Base-by-base conservation (phyloP, 768 basidiomycete genomes). In the Rhodotorula kratochvilovae region DNA sequence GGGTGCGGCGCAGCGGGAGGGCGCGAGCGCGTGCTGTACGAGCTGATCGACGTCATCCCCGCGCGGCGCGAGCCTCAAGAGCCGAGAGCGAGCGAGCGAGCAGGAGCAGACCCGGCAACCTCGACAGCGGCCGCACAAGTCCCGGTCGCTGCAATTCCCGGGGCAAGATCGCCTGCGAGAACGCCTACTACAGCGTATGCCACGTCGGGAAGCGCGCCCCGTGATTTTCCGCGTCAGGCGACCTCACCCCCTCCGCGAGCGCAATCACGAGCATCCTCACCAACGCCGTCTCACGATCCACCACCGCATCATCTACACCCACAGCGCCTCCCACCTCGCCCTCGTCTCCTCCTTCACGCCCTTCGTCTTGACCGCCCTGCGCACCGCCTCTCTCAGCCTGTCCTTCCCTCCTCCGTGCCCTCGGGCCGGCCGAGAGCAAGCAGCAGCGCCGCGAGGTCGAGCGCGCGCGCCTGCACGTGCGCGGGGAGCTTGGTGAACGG, bases 401-500 rank as follows among this genome's bases (percentile, higher is more conserved):
- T 39, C 51, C 2, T n/a, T 39, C 16, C 29, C 46, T 42, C 43
- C 23, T 21, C 36, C 35, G 21, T 35, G 2, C 29, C 36, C 35
- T 17, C 46, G 2, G 12, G 61, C 13, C 12, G 15, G 6, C 35
- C 57, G 42, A 12, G 4, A 27, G n/a, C 35, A 21, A 35, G 1
- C 17, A 13, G 42, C 31, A 50, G 7, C 25, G 51, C 29, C n/a
- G 82, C 88, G 50, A 90, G 81, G 76, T 92, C 88, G 73, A 95
- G 78, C 27, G 85, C 87, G 31, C 92, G 83, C 43, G 83, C 81
- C 66, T 86, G 85, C 54, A 87, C 72, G 31, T 79, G 77, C 25
- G 23, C 46, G 23, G 86, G 84, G n/a, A 96, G 81, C 78, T 86
- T 89, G 63, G 82, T 80, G 81, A 87, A 97, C 33, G 94, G 94